Conservation (phyloP, 1,284 basidiomycete genomes). For the Hymenochaete sp. region DNA sequence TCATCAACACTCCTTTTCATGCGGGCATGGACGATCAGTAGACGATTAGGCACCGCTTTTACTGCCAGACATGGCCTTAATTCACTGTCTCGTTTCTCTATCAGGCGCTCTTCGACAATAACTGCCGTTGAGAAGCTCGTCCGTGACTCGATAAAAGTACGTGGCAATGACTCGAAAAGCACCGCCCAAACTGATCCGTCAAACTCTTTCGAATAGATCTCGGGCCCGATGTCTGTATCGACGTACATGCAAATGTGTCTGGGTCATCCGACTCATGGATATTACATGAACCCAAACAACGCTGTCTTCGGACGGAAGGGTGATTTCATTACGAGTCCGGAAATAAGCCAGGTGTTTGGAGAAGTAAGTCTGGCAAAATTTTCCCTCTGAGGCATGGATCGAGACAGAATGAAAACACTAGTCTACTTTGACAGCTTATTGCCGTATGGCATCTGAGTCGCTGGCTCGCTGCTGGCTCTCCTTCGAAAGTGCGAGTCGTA, state of each 20-base stretch:
- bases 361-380: constrained; percentile 70
- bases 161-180: constrained; percentile 6
- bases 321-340: constrained; percentile 95
- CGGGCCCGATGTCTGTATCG: constrained; percentile 79
- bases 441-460: constrained; percentile 81
- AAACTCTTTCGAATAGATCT: constrained; percentile 42
- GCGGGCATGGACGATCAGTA: no score
- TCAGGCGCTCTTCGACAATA: no score
- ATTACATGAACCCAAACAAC: constrained; percentile 71
- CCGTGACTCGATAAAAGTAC: constrained; percentile 58
- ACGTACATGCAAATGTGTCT: constrained; percentile 87
- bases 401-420: constrained; percentile 22
- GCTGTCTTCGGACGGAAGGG: constrained; percentile 81
- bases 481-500: constrained; percentile 59
- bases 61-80: no score
- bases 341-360: constrained; percentile 95
- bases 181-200: neutral
- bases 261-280: constrained; percentile 79
- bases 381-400: constrained; percentile 12
- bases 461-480: constrained; percentile 55
- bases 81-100: no score
- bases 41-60: no score
- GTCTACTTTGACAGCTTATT: constrained; percentile 49
- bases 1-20: no score
- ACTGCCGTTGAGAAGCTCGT: constrained; percentile 50